Percentiles rank a stretch among this genome's conserved stretches.
These are phyloP conservation scores for Pleochaeta shiraiana DNA, from an alignment of 2,329 filamentous ascomycete species.

Conservation along the genomic window DNA sequence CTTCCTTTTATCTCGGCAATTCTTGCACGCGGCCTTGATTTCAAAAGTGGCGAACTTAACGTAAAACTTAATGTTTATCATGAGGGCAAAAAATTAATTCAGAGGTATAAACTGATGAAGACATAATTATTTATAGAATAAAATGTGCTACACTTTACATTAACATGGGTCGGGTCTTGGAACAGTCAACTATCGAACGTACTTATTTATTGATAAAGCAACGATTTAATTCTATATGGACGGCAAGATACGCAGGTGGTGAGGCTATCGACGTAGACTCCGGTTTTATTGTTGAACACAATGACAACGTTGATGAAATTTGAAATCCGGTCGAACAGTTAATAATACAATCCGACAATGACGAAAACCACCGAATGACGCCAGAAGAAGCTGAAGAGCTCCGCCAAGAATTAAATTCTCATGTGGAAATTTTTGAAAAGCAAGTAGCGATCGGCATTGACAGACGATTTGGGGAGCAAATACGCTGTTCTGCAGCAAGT, in stretches of 20 bases:
- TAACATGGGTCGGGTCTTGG: neutral
- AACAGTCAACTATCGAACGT: neutral
- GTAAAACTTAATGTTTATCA: neutral
- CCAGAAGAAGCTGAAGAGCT: neutral
- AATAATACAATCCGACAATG: neutral
- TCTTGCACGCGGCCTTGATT: neutral
- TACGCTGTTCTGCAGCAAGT: neutral
- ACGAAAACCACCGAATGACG: neutral
- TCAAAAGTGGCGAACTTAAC: neutral
- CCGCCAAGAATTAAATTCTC: neutral
- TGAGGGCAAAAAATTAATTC: neutral
- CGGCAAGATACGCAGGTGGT: neutral
- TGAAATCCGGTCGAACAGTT: neutral
- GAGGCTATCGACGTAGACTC: neutral
- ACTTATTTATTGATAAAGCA: neutral
- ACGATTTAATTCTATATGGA: neutral
- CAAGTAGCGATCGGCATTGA: neutral
- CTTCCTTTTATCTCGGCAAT: neutral
- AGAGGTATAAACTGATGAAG: neutral
- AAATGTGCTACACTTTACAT: neutral
- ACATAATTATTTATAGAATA: neutral
- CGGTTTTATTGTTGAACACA: neutral
- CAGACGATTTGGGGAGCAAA: neutral
- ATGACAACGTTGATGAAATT: neutral
- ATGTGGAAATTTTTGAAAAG: neutral